Evolutionary conservation across 176 grass and related monocot species (phyloP), one percentile per base, ranked within the genome.

Genomic region (Musa itinerans): DNA sequence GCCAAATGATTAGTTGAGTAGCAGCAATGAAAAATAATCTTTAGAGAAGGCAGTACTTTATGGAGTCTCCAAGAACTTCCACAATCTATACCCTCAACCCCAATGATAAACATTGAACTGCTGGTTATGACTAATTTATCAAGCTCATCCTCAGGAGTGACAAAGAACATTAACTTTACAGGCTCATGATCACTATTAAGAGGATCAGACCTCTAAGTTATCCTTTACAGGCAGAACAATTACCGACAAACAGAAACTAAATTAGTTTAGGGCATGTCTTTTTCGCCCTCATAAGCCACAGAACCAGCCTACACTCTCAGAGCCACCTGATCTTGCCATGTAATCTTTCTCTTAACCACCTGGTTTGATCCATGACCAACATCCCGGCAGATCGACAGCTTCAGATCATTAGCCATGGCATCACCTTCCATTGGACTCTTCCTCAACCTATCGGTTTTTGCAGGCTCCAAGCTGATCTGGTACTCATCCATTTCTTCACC

Each of bases 311-410:
- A 70, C 65, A 68, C 50, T 21, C 65, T 86, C 50, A 92, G 73
- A 65, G 84, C 82, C 51, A 92, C 16, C 23, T 87, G 90, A 87
- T 89, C 87, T 57, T 85, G 86, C 84, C 87, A 92, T 58, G 90
- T 81, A 63, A 89, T 87, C 77, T 92, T 92, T 69, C 84, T 87
- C 84, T 92, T 89, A 59, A 76, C 79, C 10, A 78, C 70, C 27
- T 78, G 69, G 55, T 13, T 81, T 14, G 69, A 65, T 4, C 50
- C 68, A 19, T 68, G 82, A 14, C 79, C 69, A 8, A 57, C 67
- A 76, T 89, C 84, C 61, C 87, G 82, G 19, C 81, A 81, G 3
- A 68, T 52, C 0, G 80, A 17, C 17, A 80, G 62, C 53, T 71
- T 85, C 3, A 48, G 70, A 14, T 85, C 71, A 2, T 72, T 87